phyloP scores from a whole-genome alignment of 345 rosid species.

The Eucalyptus microcorys region DNA sequence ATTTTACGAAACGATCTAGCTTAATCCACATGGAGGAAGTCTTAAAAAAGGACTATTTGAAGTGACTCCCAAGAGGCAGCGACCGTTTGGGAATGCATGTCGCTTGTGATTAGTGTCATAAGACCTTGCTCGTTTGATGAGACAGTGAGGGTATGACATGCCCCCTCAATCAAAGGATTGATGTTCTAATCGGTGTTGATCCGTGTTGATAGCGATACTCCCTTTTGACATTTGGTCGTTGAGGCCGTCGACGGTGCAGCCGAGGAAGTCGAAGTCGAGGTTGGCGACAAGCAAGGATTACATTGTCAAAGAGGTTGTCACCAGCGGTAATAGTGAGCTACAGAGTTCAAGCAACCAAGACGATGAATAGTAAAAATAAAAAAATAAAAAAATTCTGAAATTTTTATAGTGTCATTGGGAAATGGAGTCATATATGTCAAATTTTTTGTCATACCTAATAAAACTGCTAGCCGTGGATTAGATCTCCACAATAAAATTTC shows the following conservation, averaged over 20 bases:
- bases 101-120: neutral
- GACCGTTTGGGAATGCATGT: neutral
- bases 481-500: neutral
- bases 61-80: neutral
- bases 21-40: too few relatives aligned
- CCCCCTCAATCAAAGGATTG: too few relatives aligned
- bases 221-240: too few relatives aligned
- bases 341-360: neutral
- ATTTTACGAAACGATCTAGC: too few relatives aligned
- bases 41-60: too few relatives aligned
- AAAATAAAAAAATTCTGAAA: too few relatives aligned
- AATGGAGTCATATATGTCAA: neutral
- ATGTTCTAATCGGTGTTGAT: too few relatives aligned
- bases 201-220: too few relatives aligned
- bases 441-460: too few relatives aligned
- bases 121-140: neutral
- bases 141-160: too few relatives aligned
- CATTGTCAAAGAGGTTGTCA: neutral
- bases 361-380: too few relatives aligned
- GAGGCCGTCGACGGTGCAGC: neutral
- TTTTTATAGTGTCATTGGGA: neutral
- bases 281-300: neutral
- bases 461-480: fast-evolving
- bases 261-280: neutral
- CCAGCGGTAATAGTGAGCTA: neutral